A percentile compares a stretch with the other conserved stretches of the same genome.
Evolutionary conservation across 306 rosid genomes (phyloP).

Genomic region (Senna siamea): DNA sequence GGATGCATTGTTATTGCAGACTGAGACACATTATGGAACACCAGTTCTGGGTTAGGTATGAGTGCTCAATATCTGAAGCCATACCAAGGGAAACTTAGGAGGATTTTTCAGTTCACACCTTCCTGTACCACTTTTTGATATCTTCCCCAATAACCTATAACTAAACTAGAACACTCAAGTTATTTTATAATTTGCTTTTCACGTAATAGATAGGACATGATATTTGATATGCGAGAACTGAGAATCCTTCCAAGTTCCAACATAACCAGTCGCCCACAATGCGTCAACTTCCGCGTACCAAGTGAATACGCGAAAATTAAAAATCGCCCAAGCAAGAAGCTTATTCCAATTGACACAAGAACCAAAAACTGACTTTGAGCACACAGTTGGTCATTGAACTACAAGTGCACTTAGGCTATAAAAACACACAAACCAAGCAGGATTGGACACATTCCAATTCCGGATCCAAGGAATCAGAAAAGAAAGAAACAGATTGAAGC

Average conservation of each 20-base stretch:
- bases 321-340: slow-evolving; percentile 25
- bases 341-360: slow-evolving; percentile 20
- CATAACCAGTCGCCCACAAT: slow-evolving; percentile 22
- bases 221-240: not conserved
- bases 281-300: not conserved
- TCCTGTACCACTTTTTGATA: slow-evolving; percentile 27
- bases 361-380: slow-evolving; percentile 36
- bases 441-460: not conserved
- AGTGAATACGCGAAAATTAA: slow-evolving; percentile 17
- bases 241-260: slow-evolving; percentile 30
- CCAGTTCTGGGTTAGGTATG: not conserved
- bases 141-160: slow-evolving; percentile 16
- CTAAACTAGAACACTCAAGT: slow-evolving; percentile 17
- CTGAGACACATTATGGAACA: slow-evolving; percentile 6
- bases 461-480: slow-evolving; percentile 48
- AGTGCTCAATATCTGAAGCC: slow-evolving; percentile 12
- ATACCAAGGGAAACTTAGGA: slow-evolving; percentile 2
- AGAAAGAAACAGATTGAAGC: not conserved
- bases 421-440: not conserved
- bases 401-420: not conserved
- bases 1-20: not conserved
- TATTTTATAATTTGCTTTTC: not conserved
- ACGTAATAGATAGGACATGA: not conserved
- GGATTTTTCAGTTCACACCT: slow-evolving; percentile 20
- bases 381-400: slow-evolving; percentile 2